Evolutionary conservation across 2,329 filamentous ascomycete genomes (phyloP).

Genomic region (Colletotrichum phormii): DNA sequence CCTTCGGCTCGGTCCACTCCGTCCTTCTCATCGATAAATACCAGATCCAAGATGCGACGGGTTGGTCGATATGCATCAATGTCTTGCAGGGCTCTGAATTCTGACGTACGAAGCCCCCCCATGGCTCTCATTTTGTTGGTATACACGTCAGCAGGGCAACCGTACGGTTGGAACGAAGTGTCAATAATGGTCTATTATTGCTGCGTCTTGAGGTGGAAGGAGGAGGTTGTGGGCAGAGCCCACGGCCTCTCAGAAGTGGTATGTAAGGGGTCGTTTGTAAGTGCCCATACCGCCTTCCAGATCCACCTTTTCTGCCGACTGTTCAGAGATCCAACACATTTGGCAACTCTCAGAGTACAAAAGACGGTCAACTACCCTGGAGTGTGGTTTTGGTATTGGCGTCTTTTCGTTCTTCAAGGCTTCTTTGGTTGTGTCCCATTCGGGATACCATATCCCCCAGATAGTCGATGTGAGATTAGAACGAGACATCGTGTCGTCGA

Average conservation of each 20-base stretch:
- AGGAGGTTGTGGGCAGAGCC: too few species aligned
- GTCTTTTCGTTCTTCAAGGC: not conserved
- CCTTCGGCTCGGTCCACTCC: too few species aligned
- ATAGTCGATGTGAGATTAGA: not conserved
- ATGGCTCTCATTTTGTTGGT: not conserved
- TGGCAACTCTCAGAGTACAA: not conserved
- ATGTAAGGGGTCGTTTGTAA: too few species aligned
- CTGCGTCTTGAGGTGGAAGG: too few species aligned
- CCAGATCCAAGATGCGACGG: not conserved
- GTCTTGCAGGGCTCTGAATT: not conserved
- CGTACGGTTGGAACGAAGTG: too few species aligned
- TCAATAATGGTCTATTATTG: too few species aligned
- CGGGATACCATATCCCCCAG: not conserved
- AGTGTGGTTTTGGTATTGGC: not conserved
- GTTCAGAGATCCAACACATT: too few species aligned
- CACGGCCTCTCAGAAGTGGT: too few species aligned
- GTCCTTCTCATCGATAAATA: not conserved
- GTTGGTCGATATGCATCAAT: not conserved
- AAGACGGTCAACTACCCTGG: not conserved
- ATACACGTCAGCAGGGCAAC: too few species aligned
- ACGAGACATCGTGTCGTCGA: too few species aligned
- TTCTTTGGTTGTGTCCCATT: not conserved
- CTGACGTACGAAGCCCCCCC: not conserved
- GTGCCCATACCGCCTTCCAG: too few species aligned
- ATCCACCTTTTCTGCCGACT: too few species aligned